Conservation (phyloP, 2,329 filamentous ascomycete genomes). For the Colletotrichum sp. region DNA sequence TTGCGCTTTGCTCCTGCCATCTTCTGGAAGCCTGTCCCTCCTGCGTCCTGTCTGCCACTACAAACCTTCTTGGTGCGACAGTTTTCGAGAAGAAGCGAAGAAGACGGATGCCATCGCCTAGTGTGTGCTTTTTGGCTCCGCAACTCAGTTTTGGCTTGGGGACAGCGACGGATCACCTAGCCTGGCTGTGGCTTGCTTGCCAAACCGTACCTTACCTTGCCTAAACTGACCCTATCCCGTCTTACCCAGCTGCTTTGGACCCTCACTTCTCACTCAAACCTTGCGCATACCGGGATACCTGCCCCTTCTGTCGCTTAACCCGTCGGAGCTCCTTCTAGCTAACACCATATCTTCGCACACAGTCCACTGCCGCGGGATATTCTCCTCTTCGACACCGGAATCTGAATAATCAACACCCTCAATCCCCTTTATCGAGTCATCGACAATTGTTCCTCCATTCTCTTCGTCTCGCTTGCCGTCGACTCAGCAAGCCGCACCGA, state of each 20-base stretch:
- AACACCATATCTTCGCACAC: not conserved
- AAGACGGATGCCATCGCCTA: not conserved
- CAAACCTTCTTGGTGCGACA: not conserved
- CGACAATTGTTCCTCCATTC: not conserved
- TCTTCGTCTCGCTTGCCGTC: not conserved
- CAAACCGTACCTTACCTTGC: not conserved
- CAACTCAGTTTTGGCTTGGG: not conserved
- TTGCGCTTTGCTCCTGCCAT: not conserved
- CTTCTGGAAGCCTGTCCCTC: conserved; percentile 6
- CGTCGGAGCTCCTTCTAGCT: conserved; percentile 17
- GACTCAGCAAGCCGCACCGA: not conserved
- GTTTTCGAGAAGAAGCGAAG: conserved; percentile 8
- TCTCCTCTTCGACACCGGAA: not conserved
- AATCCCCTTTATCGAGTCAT: not conserved
- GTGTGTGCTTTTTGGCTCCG: not conserved
- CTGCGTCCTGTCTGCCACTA: not conserved
- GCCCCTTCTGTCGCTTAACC: conserved; percentile 17
- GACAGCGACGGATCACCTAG: not conserved
- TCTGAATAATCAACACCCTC: not conserved
- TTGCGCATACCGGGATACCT: conserved; percentile 10
- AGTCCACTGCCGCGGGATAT: not conserved
- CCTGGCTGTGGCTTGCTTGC: not conserved
- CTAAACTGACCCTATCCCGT: not conserved
- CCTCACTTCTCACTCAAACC: conserved; percentile 9
- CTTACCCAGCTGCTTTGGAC: conserved; percentile 5